phyloP scores from a whole-genome alignment of 2,329 filamentous ascomycete species.

The Fusarium zealandicum region DNA sequence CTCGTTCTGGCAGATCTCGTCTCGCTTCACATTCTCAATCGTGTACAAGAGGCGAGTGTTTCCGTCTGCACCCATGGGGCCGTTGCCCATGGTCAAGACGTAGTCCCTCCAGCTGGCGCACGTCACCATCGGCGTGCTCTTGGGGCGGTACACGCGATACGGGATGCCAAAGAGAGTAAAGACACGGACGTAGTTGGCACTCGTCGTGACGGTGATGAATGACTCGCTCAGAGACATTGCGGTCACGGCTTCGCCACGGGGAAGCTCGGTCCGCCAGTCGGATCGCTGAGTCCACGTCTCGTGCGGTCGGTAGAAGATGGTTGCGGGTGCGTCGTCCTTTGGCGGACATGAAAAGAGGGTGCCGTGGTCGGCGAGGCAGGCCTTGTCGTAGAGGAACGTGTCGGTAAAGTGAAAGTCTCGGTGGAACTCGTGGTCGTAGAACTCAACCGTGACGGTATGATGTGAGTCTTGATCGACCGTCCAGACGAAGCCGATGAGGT shows the following conservation, averaged over 20 bases:
- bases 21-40: constrained; percentile 91
- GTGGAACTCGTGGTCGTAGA: constrained; percentile 92
- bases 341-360: constrained; percentile 85
- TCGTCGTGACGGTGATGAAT: constrained; percentile 89
- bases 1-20: constrained; percentile 93
- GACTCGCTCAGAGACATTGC: constrained; percentile 91
- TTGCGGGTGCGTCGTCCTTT: constrained; percentile 70
- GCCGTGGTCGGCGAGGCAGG: constrained; percentile 86
- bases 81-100: constrained; percentile 94
- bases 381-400: constrained; percentile 94
- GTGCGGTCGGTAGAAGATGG: constrained; percentile 95
- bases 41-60: constrained; percentile 83
- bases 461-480: constrained; percentile 94
- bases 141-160: constrained; percentile 87
- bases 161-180: constrained; percentile 94
- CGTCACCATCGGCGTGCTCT: constrained; percentile 87
- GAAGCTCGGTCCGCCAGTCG: constrained; percentile 91
- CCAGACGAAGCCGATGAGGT: constrained; percentile 94
- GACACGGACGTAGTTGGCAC: constrained; percentile 85
- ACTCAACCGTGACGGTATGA: constrained; percentile 94
- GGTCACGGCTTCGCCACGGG: constrained; percentile 82
- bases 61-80: constrained; percentile 81
- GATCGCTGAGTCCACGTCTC: constrained; percentile 92
- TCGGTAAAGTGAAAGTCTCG: constrained; percentile 98
- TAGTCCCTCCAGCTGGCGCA: constrained; percentile 96